Evolutionary conservation across 805 yeast genomes (phyloP).

Genomic region (Yueomyces sp.): DNA sequence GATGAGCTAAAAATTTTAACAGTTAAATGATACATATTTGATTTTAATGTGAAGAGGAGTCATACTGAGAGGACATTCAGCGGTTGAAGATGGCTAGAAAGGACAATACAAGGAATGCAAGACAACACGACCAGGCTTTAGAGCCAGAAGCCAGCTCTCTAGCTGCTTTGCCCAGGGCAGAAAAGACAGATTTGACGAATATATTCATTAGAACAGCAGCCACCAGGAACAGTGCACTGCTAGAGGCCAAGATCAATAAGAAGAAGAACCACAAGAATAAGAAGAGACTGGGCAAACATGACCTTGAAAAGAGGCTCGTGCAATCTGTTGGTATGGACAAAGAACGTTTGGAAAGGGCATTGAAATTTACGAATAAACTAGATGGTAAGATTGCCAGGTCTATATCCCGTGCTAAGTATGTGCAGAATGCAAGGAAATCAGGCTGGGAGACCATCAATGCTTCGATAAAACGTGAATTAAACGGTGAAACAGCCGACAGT

Average conservation of each 20-base stretch:
- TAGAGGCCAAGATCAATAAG: conserved; percentile 41
- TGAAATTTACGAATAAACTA: conserved; percentile 40
- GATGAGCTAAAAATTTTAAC: no score
- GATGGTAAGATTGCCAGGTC: conserved; percentile 53
- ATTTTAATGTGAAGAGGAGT: no score
- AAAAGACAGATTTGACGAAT: conserved; percentile 44
- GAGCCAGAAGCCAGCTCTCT: conserved; percentile 38
- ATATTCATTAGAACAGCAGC: conserved; percentile 54
- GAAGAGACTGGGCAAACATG: conserved; percentile 15
- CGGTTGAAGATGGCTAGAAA: conserved; percentile 6
- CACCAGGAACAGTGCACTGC: conserved; percentile 49
- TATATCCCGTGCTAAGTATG: conserved; percentile 47
- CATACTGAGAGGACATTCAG: no score
- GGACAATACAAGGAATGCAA: conserved; percentile 61
- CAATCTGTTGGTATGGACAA: conserved; percentile 23
- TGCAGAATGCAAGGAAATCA: conserved; percentile 49
- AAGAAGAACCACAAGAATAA: conserved; percentile 19
- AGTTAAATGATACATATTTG: no score
- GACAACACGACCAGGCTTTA: conserved; percentile 39
- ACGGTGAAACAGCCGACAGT: conserved; percentile 1
- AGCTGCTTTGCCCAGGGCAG: conserved; percentile 41
- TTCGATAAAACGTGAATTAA: conserved; percentile 25
- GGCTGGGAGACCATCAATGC: conserved; percentile 63
- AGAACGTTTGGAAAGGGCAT: conserved; percentile 34
- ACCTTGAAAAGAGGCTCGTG: conserved; percentile 4